Evolutionary conservation across 768 basidiomycete species (phyloP).

Genomic region (Pulveroboletus sp.): DNA sequence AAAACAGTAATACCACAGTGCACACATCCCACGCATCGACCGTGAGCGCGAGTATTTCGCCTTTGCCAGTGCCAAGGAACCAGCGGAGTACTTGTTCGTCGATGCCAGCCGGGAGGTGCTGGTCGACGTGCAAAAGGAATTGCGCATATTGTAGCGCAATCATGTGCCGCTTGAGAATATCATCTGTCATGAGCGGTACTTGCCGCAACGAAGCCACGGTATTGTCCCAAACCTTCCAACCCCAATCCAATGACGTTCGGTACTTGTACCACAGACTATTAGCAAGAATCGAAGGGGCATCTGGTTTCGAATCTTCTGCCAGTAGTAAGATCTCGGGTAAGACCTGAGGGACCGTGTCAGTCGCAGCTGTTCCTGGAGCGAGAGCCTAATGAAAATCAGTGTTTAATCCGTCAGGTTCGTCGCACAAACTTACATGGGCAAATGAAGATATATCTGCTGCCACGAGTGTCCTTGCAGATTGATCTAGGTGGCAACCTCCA

Average conservation of each 20-base stretch:
- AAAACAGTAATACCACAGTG: constrained; percentile 55
- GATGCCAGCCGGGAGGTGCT: constrained; percentile 69
- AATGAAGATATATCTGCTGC: constrained; percentile 56
- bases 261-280: constrained; percentile 82
- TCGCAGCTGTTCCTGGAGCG: constrained; percentile 33
- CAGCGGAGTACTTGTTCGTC: constrained; percentile 68
- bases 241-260: constrained; percentile 67
- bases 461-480: constrained; percentile 54
- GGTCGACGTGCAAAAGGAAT: constrained; percentile 70
- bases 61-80: constrained; percentile 64
- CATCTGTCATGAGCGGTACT: constrained; percentile 52
- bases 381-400: constrained; percentile 32
- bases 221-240: constrained; percentile 82
- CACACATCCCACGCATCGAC: constrained; percentile 66
- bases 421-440: constrained; percentile 44
- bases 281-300: constrained; percentile 66
- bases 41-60: constrained; percentile 55
- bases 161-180: constrained; percentile 40
- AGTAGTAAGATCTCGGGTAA: constrained; percentile 65
- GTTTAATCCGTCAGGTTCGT: background rate
- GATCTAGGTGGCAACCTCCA: constrained; percentile 50
- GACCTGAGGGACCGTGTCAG: constrained; percentile 33
- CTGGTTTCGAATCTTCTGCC: constrained; percentile 51
- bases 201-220: constrained; percentile 70
- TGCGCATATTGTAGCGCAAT: constrained; percentile 62